Evolutionary conservation across 768 basidiomycete genomes (phyloP).

Genomic region (Tulasnella calospora): DNA sequence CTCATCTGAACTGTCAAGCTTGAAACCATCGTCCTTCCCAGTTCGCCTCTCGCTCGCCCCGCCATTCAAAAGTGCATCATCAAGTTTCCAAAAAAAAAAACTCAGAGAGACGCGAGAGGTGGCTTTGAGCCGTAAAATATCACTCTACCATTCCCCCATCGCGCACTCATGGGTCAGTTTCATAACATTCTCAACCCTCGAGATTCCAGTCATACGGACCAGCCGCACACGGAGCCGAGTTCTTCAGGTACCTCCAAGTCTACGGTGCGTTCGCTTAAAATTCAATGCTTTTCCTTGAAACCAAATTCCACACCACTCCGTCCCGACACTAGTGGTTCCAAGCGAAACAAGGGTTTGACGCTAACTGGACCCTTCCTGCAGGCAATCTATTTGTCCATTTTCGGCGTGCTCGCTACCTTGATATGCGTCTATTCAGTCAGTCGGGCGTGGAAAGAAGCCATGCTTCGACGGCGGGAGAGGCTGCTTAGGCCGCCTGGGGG

Average conservation of each 20-base stretch:
- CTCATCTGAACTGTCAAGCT: no score
- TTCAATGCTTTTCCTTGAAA: background rate
- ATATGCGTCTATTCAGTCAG: background rate
- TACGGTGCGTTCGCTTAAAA: background rate
- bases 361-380: background rate
- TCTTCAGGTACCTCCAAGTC: background rate
- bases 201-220: background rate
- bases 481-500: no score
- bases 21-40: no score
- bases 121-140: no score
- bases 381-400: background rate
- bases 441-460: background rate
- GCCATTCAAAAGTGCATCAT: no score
- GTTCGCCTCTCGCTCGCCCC: no score
- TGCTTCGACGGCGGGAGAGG: background rate
- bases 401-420: background rate
- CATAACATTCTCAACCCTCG: background rate
- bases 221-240: background rate
- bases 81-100: no score
- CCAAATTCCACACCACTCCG: background rate
- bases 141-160: no score
- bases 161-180: background rate
- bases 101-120: no score
- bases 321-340: background rate
- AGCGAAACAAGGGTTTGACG: background rate